Evolutionary conservation across 2,329 filamentous ascomycete species (phyloP).

Genomic region (Fusarium pseudoanthophilum): DNA sequence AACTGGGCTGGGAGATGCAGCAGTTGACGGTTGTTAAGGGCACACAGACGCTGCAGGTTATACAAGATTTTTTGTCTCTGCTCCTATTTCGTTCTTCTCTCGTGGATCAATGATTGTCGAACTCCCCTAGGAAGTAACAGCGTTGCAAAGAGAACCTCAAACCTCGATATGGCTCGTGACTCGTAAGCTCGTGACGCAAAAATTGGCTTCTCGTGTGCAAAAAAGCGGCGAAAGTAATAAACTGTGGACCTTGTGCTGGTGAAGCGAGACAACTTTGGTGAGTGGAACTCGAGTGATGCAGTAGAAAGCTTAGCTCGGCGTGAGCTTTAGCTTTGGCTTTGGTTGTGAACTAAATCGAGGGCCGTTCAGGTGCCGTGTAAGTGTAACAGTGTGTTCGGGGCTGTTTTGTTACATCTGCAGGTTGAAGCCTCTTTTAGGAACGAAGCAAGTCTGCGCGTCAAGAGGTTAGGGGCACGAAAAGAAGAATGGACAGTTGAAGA

Average conservation of each 20-base stretch:
- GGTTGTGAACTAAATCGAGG: conserved; percentile 20
- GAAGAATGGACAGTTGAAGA: conserved; percentile 25
- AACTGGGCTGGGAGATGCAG: conserved; percentile 15
- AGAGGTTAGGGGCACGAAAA: conserved; percentile 26
- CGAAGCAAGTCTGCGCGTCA: conserved; percentile 40
- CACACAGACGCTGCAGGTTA: conserved; percentile 21
- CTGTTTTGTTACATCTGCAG: conserved; percentile 24
- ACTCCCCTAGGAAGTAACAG: conserved; percentile 9
- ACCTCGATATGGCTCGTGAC: conserved; percentile 28
- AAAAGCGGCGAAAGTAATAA: conserved; percentile 31
- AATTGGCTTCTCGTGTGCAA: conserved; percentile 28
- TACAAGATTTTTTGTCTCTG: conserved; percentile 10
- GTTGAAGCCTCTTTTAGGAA: conserved; percentile 22
- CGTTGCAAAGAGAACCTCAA: conserved; percentile 26
- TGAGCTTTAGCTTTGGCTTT: conserved; percentile 21
- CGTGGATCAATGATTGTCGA: conserved; percentile 21
- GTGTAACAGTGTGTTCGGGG: conserved; percentile 38
- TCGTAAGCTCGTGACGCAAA: conserved; percentile 42
- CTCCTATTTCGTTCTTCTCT: conserved; percentile 18
- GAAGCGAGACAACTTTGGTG: conserved; percentile 30
- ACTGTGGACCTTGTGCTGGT: conserved; percentile 33
- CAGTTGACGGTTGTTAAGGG: conserved; percentile 22
- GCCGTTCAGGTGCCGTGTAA: conserved; percentile 42
- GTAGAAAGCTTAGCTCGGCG: conserved; percentile 39
- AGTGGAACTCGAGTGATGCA: conserved; percentile 26